Conservation (phyloP, 2,329 filamentous ascomycete genomes). For the Canariomyces notabilis region DNA sequence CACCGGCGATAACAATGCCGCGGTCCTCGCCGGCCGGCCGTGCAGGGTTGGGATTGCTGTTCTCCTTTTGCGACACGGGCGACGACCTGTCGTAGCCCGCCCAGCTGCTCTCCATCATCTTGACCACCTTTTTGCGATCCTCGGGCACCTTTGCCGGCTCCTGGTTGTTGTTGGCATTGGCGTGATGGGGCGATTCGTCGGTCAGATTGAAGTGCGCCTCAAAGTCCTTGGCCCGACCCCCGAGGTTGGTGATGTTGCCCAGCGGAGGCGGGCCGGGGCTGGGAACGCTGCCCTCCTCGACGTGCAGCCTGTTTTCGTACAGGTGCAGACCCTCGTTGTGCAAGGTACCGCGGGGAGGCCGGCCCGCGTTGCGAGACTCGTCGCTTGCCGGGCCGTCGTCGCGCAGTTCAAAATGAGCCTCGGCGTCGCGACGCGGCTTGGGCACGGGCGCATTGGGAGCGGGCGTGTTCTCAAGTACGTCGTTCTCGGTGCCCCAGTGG, state of each 20-base stretch:
- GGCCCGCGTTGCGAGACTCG: conserved; percentile 40
- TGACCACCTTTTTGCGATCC: conserved; percentile 63
- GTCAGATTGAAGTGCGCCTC: conserved; percentile 71
- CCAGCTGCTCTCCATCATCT: conserved; percentile 68
- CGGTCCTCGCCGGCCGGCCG: conserved; percentile 24
- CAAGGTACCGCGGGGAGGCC: conserved; percentile 46
- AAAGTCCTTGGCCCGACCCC: conserved; percentile 71
- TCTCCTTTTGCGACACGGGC: conserved; percentile 48
- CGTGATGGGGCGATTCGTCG: conserved; percentile 56
- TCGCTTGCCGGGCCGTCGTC: conserved; percentile 61
- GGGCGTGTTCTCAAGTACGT: conserved; percentile 54
- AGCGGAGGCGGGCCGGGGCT: conserved; percentile 43
- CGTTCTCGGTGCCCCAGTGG: conserved; percentile 72
- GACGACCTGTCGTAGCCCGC: conserved; percentile 51
- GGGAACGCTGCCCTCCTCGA: conserved; percentile 46
- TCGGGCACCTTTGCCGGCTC: conserved; percentile 45
- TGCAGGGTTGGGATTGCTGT: conserved; percentile 34
- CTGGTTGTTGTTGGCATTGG: conserved; percentile 29
- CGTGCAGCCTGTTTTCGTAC: conserved; percentile 73
- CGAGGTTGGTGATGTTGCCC: conserved; percentile 65
- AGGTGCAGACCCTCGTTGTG: conserved; percentile 65
- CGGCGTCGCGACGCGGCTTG: conserved; percentile 72
- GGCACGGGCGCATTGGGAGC: conserved; percentile 52
- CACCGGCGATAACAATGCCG: conserved; percentile 49
- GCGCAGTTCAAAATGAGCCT: conserved; percentile 76